Percentiles rank a stretch among this genome's conserved stretches.
phyloP scores from a whole-genome alignment of 139 green algal species.

The Axilococcus clingmanii region DNA sequence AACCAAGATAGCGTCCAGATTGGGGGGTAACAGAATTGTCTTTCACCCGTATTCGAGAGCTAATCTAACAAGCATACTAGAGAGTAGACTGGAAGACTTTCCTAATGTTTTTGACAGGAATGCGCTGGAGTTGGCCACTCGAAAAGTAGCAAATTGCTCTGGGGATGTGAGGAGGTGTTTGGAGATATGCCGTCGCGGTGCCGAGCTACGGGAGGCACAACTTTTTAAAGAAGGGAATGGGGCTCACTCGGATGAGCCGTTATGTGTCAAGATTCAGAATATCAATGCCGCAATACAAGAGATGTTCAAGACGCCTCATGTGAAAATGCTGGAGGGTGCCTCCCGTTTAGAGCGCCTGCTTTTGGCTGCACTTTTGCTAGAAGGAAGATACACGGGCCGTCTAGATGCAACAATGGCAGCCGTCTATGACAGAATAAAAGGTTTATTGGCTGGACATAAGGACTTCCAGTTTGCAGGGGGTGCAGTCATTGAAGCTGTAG shows the following conservation, averaged over 20 bases:
- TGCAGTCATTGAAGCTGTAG: constrained; percentile 10
- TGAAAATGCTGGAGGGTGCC: constrained; percentile 40
- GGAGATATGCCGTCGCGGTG: constrained; percentile 50
- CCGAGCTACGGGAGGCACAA: constrained; percentile 18
- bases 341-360: constrained; percentile 49
- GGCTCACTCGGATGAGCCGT: constrained; percentile 6
- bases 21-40: constrained; percentile 50
- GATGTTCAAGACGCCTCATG: constrained; percentile 49
- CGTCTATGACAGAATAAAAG: constrained; percentile 2
- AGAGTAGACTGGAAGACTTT: constrained; percentile 41
- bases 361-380: constrained; percentile 55
- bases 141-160: constrained; percentile 51
- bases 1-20: constrained; percentile 66
- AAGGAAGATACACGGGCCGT: constrained; percentile 42
- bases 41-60: constrained; percentile 70
- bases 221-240: background rate
- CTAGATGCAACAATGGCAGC: constrained; percentile 21
- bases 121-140: constrained; percentile 32
- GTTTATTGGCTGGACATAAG: constrained; percentile 10
- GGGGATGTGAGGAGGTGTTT: constrained; percentile 66
- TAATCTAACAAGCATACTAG: constrained; percentile 70
- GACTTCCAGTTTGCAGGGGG: too few relatives aligned
- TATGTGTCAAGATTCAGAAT: constrained; percentile 25
- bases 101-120: constrained; percentile 29
- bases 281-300: constrained; percentile 42